A percentile compares a stretch with the other conserved stretches of the same genome.
phyloP scores from a whole-genome alignment of 106 monocot genomes.

The Dendrobium huoshanense region DNA sequence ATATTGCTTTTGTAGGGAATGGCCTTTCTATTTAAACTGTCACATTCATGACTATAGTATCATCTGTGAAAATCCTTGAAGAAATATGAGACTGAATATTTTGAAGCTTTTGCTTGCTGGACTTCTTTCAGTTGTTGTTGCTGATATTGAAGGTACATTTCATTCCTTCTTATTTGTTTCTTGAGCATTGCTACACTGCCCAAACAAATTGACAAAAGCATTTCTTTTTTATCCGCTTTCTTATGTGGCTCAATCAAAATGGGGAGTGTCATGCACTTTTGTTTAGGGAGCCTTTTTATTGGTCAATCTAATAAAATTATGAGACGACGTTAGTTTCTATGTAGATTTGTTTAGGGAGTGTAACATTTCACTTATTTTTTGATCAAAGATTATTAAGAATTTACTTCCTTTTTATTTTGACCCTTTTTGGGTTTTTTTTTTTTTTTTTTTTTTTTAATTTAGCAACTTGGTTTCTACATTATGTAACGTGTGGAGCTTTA shows the following conservation, averaged over 20 bases:
- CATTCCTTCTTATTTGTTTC: background rate
- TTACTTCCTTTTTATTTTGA: too few relatives aligned
- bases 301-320: too few relatives aligned
- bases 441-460: background rate
- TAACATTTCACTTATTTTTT: too few relatives aligned
- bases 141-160: constrained; percentile 3
- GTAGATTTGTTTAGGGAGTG: background rate
- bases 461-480: background rate
- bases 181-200: background rate
- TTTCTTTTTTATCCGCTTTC: too few relatives aligned
- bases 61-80: background rate
- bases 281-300: too few relatives aligned
- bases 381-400: too few relatives aligned
- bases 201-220: too few relatives aligned
- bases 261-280: too few relatives aligned
- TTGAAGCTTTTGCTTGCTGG: background rate
- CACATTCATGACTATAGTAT: background rate
- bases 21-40: background rate
- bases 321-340: background rate
- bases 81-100: constrained; percentile 2
- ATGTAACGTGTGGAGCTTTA: background rate
- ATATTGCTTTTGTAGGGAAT: constrained; percentile 3
- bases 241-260: too few relatives aligned
- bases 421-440: too few relatives aligned
- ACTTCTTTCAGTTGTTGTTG: background rate